A percentile compares a stretch with the other conserved stretches of the same genome.
Evolutionary conservation across 768 basidiomycete species (phyloP).

Genomic region (Lactarius hatsudake): DNA sequence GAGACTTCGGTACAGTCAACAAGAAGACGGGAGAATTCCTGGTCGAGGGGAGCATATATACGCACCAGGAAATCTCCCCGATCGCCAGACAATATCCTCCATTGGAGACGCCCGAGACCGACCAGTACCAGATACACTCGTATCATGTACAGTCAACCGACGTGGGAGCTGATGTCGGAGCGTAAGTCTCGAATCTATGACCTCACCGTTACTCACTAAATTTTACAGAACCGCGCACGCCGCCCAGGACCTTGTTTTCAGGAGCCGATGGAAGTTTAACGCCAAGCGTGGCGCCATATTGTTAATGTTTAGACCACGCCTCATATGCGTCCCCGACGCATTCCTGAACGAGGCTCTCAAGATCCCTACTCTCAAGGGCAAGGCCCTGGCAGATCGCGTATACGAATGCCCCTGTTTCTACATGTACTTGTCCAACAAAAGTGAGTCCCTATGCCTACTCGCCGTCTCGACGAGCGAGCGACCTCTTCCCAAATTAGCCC

Average conservation of each 20-base stretch:
- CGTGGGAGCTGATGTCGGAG: background rate
- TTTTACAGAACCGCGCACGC: background rate
- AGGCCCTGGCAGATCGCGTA: background rate
- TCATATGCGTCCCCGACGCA: constrained; percentile 4
- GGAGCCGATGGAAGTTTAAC: constrained; percentile 10
- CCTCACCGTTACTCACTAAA: background rate
- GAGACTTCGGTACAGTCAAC: constrained; percentile 14
- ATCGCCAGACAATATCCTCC: background rate
- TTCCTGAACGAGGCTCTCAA: background rate
- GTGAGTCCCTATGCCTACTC: background rate
- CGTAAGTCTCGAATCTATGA: background rate
- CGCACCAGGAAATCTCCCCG: background rate
- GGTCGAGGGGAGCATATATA: constrained; percentile 19
- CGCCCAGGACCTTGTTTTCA: background rate
- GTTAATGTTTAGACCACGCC: constrained; percentile 7
- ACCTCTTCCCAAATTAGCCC: background rate
- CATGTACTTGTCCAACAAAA: constrained; percentile 17
- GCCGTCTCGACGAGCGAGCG: background rate
- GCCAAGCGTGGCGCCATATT: constrained; percentile 17
- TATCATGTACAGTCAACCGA: constrained; percentile 4
- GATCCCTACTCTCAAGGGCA: constrained; percentile 5
- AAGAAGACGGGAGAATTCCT: constrained; percentile 8
- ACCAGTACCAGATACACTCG: constrained; percentile 13
- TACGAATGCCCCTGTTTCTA: constrained; percentile 15
- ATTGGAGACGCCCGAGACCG: background rate